Base-by-base conservation (phyloP, 257 asterid genomes). In the Solanum microdontum region DNA sequence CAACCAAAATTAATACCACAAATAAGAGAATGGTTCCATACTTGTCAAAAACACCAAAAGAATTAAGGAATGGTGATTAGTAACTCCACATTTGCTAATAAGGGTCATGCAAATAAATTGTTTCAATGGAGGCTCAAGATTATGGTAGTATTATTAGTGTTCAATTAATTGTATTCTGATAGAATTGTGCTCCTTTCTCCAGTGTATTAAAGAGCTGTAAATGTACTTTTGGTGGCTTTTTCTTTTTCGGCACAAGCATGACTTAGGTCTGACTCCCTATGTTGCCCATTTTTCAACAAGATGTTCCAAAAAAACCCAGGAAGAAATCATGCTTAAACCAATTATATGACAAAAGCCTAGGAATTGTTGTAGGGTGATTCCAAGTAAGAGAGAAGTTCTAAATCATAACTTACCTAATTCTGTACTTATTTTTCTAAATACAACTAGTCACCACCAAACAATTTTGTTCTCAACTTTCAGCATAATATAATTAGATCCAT, bases 1-100 rank as follows among this genome's bases (percentile, higher is more conserved):
- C 88, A 23, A 87, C 87, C 60, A 68, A 86, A 68, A 79, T 86
- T 40, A 83, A 66, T 62, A 82, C 69, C 66, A 68, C 13, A 88
- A 73, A 39, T 55, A 23, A 87, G 28, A 80, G 68, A 45, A 80
- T 80, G 26, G 8, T 80, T 80, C 40, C 62, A 15, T 45, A 28
- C 28, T 45, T 8, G 26, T 28, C 39, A 48, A 80, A 43, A 15
- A 80, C 15, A 80, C 24, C 85, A 80, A 80, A 80, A 80, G 40
- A 45, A 80, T 10, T 8, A 80, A 5, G 7, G 39, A 26, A 45
- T 45, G 85, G 76, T 4, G 40, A 82, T 24, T 28, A 43, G 33
- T 70, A 68, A 85, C 36, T 55, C 34, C 14, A 32, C 28, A 70
- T 28, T 40, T 34, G 82, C 72, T 77, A 39, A 80, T 10, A 30